phyloP scores from a whole-genome alignment of 2,329 filamentous ascomycete species.

The Neocucurbitaria cava region DNA sequence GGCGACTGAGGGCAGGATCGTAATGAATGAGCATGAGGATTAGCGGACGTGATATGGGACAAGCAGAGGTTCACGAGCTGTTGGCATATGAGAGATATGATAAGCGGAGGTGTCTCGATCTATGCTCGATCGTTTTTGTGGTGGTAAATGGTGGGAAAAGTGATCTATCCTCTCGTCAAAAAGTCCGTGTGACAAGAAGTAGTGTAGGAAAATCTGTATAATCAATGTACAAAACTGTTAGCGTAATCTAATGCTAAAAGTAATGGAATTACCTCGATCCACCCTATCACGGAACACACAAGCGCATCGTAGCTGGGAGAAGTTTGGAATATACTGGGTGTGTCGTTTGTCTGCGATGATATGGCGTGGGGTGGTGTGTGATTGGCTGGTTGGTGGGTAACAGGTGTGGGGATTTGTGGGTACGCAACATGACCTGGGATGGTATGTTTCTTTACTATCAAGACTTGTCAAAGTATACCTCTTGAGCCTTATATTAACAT shows the following conservation, averaged over 20 bases:
- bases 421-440: no score
- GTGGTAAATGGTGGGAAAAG: no score
- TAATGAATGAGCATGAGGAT: neutral
- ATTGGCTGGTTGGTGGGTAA: no score
- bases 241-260: neutral
- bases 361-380: no score
- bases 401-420: no score
- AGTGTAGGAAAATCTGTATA: no score
- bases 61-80: neutral
- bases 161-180: no score
- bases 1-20: conserved; percentile 3
- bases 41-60: neutral
- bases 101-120: no score
- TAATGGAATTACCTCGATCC: conserved; percentile 4
- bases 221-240: no score
- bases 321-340: conserved; percentile 1
- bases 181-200: no score
- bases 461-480: no score
- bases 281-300: neutral
- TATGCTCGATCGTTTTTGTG: no score
- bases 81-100: neutral
- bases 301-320: neutral
- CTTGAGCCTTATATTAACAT: neutral
- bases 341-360: neutral
- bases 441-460: neutral